phyloP scores from a whole-genome alignment of 2,329 filamentous ascomycete species.

The Anthostomella pinea region DNA sequence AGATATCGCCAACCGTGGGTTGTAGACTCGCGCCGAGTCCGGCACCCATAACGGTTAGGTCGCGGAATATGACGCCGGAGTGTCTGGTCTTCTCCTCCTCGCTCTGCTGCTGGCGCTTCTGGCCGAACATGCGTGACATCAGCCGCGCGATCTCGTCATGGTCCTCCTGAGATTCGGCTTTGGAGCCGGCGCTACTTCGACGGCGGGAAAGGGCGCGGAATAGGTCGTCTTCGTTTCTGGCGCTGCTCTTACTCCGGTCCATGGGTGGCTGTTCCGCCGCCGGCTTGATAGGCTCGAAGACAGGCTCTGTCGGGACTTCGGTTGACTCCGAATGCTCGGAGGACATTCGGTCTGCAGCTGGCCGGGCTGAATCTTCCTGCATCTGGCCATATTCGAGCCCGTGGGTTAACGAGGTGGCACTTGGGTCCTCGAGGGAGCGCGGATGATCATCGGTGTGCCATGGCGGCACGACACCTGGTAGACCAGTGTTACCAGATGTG shows the following conservation, averaged over 20 bases:
- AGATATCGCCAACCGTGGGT: slow-evolving; percentile 40
- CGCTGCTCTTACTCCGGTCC: slow-evolving; percentile 22
- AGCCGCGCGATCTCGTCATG: slow-evolving; percentile 57
- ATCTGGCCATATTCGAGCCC: too few species aligned
- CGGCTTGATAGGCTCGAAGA: slow-evolving; percentile 30
- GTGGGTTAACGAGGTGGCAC: too few species aligned
- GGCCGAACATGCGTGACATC: slow-evolving; percentile 70
- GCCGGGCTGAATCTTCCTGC: too few species aligned
- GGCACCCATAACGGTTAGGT: slow-evolving; percentile 67
- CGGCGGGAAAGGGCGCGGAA: slow-evolving; percentile 48
- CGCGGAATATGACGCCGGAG: slow-evolving; percentile 66
- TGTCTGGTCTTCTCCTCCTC: slow-evolving; percentile 69
- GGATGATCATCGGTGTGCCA: too few species aligned
- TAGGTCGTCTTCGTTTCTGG: slow-evolving; percentile 48
- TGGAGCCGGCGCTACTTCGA: slow-evolving; percentile 39
- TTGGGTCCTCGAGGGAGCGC: too few species aligned
- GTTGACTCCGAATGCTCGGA: slow-evolving; percentile 16
- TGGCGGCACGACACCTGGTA: too few species aligned
- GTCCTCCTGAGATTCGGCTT: slow-evolving; percentile 32
- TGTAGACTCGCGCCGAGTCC: slow-evolving; percentile 60
- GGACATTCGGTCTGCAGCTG: slow-evolving; percentile 8
- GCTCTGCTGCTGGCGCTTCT: slow-evolving; percentile 59
- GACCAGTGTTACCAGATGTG: background rate
- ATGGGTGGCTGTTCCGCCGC: slow-evolving; percentile 19
- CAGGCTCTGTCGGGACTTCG: slow-evolving; percentile 18